phyloP scores from a whole-genome alignment of 2,329 filamentous ascomycete species.

The Aspergillus sp. region DNA sequence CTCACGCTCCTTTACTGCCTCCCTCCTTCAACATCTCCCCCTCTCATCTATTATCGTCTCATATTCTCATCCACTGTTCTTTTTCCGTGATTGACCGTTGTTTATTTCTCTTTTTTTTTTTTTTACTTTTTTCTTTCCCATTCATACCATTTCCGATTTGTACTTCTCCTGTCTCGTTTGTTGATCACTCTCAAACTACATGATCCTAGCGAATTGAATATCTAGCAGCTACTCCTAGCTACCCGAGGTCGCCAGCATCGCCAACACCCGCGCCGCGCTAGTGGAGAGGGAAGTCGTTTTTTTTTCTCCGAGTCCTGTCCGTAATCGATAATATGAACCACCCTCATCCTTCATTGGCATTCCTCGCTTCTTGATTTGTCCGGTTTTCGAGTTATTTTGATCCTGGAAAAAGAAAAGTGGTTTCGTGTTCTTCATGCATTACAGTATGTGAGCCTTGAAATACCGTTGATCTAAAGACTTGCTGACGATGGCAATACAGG shows the following conservation, averaged over 20 bases:
- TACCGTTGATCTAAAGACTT: neutral
- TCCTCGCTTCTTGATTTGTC: conserved; percentile 1
- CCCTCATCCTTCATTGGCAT: neutral
- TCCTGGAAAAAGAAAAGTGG: neutral
- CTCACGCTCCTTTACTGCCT: conserved; percentile 13
- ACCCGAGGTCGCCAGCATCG: conserved; percentile 9
- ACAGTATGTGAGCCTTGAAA: too few relatives aligned
- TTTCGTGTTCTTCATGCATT: too few relatives aligned
- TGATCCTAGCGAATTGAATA: conserved; percentile 28
- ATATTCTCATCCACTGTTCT: conserved; percentile 12
- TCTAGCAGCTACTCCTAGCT: conserved; percentile 22
- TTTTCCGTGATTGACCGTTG: conserved; percentile 7
- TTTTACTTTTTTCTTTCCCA: conserved; percentile 7
- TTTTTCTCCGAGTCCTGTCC: conserved; percentile 6
- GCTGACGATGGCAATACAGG: neutral
- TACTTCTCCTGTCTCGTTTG: conserved; percentile 28
- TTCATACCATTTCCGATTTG: conserved; percentile 24
- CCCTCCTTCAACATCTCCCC: conserved; percentile 1
- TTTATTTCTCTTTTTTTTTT: conserved; percentile 14
- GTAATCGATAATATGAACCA: conserved; percentile 12
- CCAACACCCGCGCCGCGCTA: neutral
- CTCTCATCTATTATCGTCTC: conserved; percentile 8
- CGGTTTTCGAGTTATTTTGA: neutral
- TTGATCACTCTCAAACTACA: conserved; percentile 23
- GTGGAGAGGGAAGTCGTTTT: conserved; percentile 5